A percentile compares a stretch with the other conserved stretches of the same genome.
These are phyloP conservation scores for Guadua angustifolia DNA, from an alignment of 176 grass and related monocot species.

Conservation along the genomic window DNA sequence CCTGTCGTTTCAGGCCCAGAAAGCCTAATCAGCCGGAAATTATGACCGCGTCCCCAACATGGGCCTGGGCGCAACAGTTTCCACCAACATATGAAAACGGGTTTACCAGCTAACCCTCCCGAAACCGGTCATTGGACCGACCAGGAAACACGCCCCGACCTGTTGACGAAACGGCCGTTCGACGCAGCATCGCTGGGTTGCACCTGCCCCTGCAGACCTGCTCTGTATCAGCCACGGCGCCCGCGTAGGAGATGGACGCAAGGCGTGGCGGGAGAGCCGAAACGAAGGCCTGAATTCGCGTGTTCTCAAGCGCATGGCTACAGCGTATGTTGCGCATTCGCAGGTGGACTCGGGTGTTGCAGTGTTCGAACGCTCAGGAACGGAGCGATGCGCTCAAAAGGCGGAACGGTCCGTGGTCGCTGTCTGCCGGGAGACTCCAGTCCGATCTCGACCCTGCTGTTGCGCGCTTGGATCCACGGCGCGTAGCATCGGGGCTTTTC, in stretches of 20 bases:
- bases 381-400: background rate
- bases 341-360: background rate
- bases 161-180: background rate
- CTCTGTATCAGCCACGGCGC: background rate
- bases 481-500: background rate
- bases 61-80: background rate
- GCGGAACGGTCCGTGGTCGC: background rate
- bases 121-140: background rate
- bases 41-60: background rate
- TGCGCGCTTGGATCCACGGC: background rate
- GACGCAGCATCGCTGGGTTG: background rate
- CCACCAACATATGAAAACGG: background rate
- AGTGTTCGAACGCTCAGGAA: slow-evolving; percentile 26
- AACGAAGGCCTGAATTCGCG: background rate
- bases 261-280: background rate
- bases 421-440: background rate
- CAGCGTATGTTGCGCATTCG: background rate
- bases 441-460: background rate
- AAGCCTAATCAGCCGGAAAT: background rate
- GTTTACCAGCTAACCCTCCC: background rate
- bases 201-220: background rate
- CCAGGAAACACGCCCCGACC: background rate
- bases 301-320: background rate
- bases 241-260: background rate
- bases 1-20: background rate